Evolutionary conservation across 2,329 filamentous ascomycete genomes (phyloP).

Genomic region (Aspergillus calidoustus): DNA sequence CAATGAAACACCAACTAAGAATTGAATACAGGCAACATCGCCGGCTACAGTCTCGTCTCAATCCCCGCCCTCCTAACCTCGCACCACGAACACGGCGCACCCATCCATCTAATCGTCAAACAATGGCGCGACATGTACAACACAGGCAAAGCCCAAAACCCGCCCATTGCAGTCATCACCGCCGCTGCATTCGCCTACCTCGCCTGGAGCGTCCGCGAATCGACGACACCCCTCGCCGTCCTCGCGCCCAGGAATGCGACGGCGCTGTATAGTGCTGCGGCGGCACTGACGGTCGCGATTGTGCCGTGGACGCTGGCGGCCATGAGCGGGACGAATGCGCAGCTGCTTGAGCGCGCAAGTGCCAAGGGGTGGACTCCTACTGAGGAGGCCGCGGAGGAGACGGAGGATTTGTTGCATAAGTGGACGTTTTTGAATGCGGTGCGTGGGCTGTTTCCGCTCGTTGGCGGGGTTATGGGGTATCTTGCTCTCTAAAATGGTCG

Average conservation of each 20-base stretch:
- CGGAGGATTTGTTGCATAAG: constrained; percentile 17
- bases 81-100: constrained; percentile 14
- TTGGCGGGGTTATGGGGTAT: constrained; percentile 20
- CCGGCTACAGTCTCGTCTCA: constrained; percentile 29
- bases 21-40: constrained; percentile 27
- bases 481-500: not conserved
- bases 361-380: constrained; percentile 9
- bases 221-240: constrained; percentile 19
- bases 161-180: constrained; percentile 29
- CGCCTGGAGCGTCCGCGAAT: constrained; percentile 31
- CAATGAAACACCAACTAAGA: not conserved
- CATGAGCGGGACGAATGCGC: constrained; percentile 37
- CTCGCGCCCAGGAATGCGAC: constrained; percentile 17
- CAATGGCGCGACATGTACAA: constrained; percentile 29
- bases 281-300: constrained; percentile 35
- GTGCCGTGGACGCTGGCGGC: constrained; percentile 37
- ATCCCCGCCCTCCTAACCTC: constrained; percentile 33
- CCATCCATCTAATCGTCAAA: constrained; percentile 18
- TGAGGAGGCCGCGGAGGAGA: constrained; percentile 20
- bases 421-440: constrained; percentile 24
- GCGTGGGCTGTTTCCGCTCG: constrained; percentile 20
- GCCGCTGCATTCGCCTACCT: constrained; percentile 34
- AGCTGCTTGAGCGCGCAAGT: constrained; percentile 26
- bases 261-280: constrained; percentile 33
- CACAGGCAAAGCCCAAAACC: constrained; percentile 30